Conservation (phyloP, 2,329 filamentous ascomycete species). For the Aureobasidium sp. region DNA sequence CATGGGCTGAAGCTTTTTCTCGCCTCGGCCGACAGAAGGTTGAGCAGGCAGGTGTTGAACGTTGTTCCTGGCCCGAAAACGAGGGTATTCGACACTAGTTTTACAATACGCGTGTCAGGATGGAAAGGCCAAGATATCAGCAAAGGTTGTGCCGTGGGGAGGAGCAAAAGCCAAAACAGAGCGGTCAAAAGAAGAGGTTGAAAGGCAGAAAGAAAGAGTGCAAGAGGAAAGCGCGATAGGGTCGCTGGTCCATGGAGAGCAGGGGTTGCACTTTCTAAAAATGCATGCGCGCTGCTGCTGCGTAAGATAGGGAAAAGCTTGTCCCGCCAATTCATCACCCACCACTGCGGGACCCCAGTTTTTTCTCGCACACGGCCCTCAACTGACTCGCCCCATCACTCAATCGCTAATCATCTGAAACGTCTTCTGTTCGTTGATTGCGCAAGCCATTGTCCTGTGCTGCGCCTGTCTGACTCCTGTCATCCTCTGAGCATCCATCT, state of each 20-base stretch:
- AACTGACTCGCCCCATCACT: background rate
- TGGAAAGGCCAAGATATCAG: background rate
- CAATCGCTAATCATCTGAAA: background rate
- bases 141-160: background rate
- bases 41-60: background rate
- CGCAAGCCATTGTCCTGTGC: conserved; percentile 8
- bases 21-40: background rate
- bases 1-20: background rate
- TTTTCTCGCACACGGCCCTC: background rate
- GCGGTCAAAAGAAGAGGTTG: background rate
- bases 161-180: background rate
- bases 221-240: background rate
- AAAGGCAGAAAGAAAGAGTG: background rate
- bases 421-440: background rate
- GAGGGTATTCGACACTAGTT: conserved; percentile 7
- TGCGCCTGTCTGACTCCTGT: conserved; percentile 5
- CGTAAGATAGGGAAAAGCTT: conserved; percentile 13
- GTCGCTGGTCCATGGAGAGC: background rate
- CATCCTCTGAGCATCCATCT: background rate
- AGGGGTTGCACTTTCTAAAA: background rate
- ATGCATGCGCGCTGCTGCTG: conserved; percentile 1
- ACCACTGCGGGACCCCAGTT: background rate
- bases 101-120: conserved; percentile 8
- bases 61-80: background rate
- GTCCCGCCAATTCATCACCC: background rate